These are phyloP conservation scores for Kwoniella shandongensis DNA, from an alignment of 768 basidiomycete genomes.

Conservation along the genomic window DNA sequence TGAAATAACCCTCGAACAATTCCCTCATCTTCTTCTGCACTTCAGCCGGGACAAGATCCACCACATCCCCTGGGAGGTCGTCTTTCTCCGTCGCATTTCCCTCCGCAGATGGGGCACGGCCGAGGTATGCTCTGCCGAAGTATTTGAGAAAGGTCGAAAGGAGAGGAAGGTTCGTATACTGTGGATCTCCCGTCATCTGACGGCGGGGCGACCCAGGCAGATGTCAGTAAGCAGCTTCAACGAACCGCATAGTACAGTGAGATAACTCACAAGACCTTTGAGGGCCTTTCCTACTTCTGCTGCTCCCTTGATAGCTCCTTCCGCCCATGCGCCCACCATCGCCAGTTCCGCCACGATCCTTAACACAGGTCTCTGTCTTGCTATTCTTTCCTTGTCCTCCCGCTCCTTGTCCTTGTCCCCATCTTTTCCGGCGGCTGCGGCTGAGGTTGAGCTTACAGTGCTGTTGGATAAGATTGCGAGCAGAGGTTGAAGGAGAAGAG, in stretches of 20 bases:
- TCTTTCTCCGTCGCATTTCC: background rate
- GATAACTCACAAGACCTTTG: conserved; percentile 79
- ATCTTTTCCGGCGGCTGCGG: conserved; percentile 57
- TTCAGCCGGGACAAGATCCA: conserved; percentile 80
- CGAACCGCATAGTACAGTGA: no score
- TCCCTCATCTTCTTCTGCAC: conserved; percentile 84
- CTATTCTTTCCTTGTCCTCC: conserved; percentile 76
- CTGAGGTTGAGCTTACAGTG: background rate
- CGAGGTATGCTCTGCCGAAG: conserved; percentile 84
- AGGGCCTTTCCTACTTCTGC: conserved; percentile 79
- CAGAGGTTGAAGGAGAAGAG: conserved; percentile 65
- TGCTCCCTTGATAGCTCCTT: conserved; percentile 64
- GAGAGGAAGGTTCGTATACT: conserved; percentile 80
- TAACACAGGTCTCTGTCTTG: conserved; percentile 78
- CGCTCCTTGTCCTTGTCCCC: conserved; percentile 75
- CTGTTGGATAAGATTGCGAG: conserved; percentile 50
- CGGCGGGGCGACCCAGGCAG: no score
- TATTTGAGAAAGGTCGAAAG: conserved; percentile 89
- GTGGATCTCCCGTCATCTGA: conserved; percentile 84
- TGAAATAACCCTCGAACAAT: conserved; percentile 92
- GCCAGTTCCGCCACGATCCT: conserved; percentile 88
- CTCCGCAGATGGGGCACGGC: conserved; percentile 52
- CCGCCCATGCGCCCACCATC: conserved; percentile 77
- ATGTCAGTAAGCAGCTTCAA: no score
- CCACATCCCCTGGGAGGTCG: conserved; percentile 52